These are phyloP conservation scores for Albophoma yamanashiensis DNA, from an alignment of 2,329 filamentous ascomycete species.

Conservation along the genomic window DNA sequence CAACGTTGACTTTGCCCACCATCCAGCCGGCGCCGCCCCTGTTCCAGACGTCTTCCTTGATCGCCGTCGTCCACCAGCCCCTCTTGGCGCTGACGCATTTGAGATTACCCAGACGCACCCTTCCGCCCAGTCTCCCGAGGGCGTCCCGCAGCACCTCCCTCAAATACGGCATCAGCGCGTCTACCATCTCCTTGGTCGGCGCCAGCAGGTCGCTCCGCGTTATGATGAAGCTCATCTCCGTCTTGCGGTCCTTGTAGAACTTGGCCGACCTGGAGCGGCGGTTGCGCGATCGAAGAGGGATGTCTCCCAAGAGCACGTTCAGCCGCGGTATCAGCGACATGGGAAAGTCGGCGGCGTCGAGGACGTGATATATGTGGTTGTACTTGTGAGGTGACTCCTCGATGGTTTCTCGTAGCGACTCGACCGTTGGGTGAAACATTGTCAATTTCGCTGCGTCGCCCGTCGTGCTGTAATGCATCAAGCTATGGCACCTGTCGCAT, in stretches of 20 bases:
- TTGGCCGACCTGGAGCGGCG: constrained; percentile 59
- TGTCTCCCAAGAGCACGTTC: constrained; percentile 56
- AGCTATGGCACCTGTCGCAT: constrained; percentile 79
- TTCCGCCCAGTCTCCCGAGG: constrained; percentile 54
- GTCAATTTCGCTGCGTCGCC: constrained; percentile 31
- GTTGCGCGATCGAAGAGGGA: constrained; percentile 69
- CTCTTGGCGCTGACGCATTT: constrained; percentile 76
- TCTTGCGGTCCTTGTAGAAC: constrained; percentile 57
- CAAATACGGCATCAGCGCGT: constrained; percentile 77
- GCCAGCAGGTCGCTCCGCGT: constrained; percentile 80
- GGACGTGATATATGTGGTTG: constrained; percentile 90
- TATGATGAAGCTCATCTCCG: constrained; percentile 82
- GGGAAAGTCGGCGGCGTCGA: constrained; percentile 94
- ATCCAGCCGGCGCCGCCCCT: constrained; percentile 87
- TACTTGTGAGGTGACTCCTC: constrained; percentile 79
- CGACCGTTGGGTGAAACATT: constrained; percentile 71
- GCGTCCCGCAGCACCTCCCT: constrained; percentile 66
- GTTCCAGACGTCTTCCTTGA: constrained; percentile 79
- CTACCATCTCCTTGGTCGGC: constrained; percentile 73
- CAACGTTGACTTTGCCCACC: constrained; percentile 96
- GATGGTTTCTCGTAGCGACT: constrained; percentile 74
- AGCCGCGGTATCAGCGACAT: constrained; percentile 81
- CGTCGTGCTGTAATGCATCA: constrained; percentile 65
- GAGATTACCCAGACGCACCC: constrained; percentile 80
- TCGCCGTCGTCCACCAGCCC: constrained; percentile 79